Base-by-base conservation (phyloP, 129 eudicot genomes). In the Mikania micrantha region DNA sequence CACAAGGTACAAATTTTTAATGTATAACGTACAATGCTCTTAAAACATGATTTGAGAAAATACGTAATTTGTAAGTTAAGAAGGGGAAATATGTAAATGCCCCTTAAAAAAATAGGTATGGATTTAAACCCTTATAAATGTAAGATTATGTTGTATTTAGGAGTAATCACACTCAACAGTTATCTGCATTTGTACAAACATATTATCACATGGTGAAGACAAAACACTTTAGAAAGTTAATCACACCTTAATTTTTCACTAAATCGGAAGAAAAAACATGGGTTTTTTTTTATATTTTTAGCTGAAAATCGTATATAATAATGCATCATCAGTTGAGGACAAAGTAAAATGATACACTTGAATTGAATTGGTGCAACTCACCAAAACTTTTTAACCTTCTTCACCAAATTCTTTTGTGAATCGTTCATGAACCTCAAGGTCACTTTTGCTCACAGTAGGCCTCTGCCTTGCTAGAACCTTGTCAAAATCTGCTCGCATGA, bases 401-500 rank as follows among this genome's bases (percentile, higher is more conserved):
- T 93, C 99, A 10, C 99, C 99, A 66, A 93, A 93, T 75, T 93
- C 99, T 79, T 85, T 82, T 12, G 96, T 93, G 76, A 93, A 93
- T 77, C 90, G 82, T 77, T 93, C 98, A 21, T 92, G 98, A 53
- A 88, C 90, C 44, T 88, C 99, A 31, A 93, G 99, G 71, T 93
- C 99, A 17, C 88, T 35, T 86, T 93, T 93, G 87, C 99, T 93
- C 67, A 93, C 99, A 9, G 99, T 93, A 25, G 99, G 99, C 82
- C 77, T 89, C 78, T 93, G 99, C 66, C 93, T 82, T 0, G 87
- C 92, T 0, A 93, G 83, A 60, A 93, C 99, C 77, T 89, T 88
- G 17, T 93, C 96, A 35, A 93, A 93, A 71, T 93, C 99, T 16
- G 80, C 76, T 79, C 82, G 86, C 13, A 86, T 64, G 56, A 93